Evolutionary conservation across 1,284 basidiomycete species (phyloP).

Genomic region (Rhodotorula sp.): DNA sequence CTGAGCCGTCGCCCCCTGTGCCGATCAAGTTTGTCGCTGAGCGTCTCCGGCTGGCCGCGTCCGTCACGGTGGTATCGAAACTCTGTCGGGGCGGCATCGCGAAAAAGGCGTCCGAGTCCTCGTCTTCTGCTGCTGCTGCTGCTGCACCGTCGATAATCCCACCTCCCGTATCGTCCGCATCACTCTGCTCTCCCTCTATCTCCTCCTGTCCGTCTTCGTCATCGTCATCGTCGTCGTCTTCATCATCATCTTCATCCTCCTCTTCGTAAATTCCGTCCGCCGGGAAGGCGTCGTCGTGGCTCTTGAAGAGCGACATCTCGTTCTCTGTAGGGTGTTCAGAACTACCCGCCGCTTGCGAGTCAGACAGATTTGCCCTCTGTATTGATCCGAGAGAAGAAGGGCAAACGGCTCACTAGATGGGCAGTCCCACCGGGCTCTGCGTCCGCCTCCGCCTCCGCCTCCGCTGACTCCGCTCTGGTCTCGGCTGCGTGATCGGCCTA

Average conservation of each 20-base stretch:
- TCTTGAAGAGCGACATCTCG: conserved; percentile 34
- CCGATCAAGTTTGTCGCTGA: not conserved
- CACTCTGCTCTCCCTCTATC: not conserved
- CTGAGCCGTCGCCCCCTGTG: not conserved
- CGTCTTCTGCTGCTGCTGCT: conserved; percentile 1
- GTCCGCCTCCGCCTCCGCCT: conserved; percentile 25
- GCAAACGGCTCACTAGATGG: conserved; percentile 21
- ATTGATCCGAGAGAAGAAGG: not conserved
- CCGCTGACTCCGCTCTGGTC: conserved; percentile 4
- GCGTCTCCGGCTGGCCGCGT: not conserved
- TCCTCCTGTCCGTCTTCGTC: not conserved
- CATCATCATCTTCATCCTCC: not conserved
- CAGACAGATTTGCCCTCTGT: not conserved
- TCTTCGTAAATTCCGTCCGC: conserved; percentile 4
- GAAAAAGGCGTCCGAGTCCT: conserved; percentile 1
- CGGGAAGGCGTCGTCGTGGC: conserved; percentile 2
- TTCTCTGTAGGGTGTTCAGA: conserved; percentile 24
- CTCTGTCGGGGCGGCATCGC: not conserved
- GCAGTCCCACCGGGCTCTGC: conserved; percentile 26
- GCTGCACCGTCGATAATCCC: not conserved
- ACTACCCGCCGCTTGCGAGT: not conserved
- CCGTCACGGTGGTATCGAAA: conserved; percentile 6
- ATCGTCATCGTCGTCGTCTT: not conserved
- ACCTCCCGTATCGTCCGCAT: not conserved
- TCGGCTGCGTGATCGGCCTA: conserved; percentile 17